A percentile compares a stretch with the other conserved stretches of the same genome.
Evolutionary conservation across 1,139 yeast genomes (phyloP).

Genomic region (Zygotorulaspora mrakii): DNA sequence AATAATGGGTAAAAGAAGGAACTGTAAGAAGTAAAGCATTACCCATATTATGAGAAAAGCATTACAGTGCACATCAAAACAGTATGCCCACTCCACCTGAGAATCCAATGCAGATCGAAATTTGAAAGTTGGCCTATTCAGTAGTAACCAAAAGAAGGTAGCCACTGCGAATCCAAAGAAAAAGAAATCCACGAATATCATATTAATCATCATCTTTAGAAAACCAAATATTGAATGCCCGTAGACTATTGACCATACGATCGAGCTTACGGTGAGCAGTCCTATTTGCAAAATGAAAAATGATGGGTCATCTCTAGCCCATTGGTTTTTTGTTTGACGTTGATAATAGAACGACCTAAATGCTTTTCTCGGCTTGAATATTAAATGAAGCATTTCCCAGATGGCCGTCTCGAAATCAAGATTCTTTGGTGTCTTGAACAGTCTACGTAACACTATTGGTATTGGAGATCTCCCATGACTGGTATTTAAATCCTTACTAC

Average conservation of each 20-base stretch:
- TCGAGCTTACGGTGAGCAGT: conserved; percentile 65
- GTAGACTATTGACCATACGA: conserved; percentile 89
- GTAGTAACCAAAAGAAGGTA: conserved; percentile 67
- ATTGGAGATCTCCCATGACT: conserved; percentile 19
- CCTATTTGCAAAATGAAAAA: conserved; percentile 68
- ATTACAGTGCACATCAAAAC: conserved; percentile 91
- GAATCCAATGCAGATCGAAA: conserved; percentile 43
- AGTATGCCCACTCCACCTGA: conserved; percentile 86
- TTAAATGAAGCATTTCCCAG: conserved; percentile 80
- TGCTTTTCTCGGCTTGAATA: conserved; percentile 74
- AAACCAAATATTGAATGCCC: conserved; percentile 60
- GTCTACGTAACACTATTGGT: conserved; percentile 45
- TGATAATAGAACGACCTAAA: conserved; percentile 79
- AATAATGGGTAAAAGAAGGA: conserved; percentile 67
- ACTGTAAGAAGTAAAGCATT: conserved; percentile 69
- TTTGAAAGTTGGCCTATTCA: conserved; percentile 55
- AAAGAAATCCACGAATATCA: conserved; percentile 83
- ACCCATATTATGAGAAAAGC: conserved; percentile 81
- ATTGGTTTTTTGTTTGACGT: conserved; percentile 61
- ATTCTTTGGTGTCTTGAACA: conserved; percentile 67
- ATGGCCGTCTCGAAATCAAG: conserved; percentile 88
- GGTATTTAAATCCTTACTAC: conserved; percentile 9
- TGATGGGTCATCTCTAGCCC: conserved; percentile 91
- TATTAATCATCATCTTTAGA: conserved; percentile 61
- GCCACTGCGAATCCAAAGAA: conserved; percentile 67